Evolutionary conservation across 352 stramenopile species (phyloP).

Genomic region (Phytophthora pluvialis): DNA sequence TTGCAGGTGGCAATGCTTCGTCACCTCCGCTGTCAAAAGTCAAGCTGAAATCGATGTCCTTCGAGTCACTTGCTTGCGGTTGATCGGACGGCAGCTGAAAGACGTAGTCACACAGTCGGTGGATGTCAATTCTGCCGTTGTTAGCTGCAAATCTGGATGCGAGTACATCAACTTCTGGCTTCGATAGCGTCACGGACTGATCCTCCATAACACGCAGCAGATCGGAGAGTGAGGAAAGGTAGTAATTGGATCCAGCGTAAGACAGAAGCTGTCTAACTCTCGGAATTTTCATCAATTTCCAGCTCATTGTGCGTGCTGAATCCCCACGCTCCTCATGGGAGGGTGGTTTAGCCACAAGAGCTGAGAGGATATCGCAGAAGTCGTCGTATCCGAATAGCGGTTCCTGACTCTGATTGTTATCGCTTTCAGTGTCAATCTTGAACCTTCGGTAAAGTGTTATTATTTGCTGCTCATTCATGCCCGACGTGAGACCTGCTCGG

Average conservation of each 20-base stretch:
- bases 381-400: slow-evolving; percentile 55
- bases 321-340: slow-evolving; percentile 12
- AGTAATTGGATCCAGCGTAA: slow-evolving; percentile 10
- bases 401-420: slow-evolving; percentile 22
- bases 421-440: background rate
- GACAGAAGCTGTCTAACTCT: slow-evolving; percentile 31
- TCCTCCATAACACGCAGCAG: slow-evolving; percentile 38
- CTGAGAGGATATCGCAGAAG: slow-evolving; percentile 63
- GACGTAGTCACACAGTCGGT: slow-evolving; percentile 45
- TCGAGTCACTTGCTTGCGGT: slow-evolving; percentile 12
- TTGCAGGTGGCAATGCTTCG: slow-evolving; percentile 27
- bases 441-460: slow-evolving; percentile 70
- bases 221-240: slow-evolving; percentile 29
- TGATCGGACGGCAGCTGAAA: slow-evolving; percentile 38
- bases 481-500: slow-evolving; percentile 15
- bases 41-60: slow-evolving; percentile 28
- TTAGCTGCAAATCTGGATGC: slow-evolving; percentile 29
- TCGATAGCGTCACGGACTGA: slow-evolving; percentile 32
- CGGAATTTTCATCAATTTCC: slow-evolving; percentile 42
- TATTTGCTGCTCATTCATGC: slow-evolving; percentile 67
- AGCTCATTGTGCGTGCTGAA: slow-evolving; percentile 13
- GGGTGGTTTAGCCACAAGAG: slow-evolving; percentile 25
- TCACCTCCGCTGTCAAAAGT: slow-evolving; percentile 20
- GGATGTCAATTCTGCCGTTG: slow-evolving; percentile 43
- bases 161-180: slow-evolving; percentile 43